Evolutionary conservation across 2,329 filamentous ascomycete genomes (phyloP).

Genomic region (Capronia epimyces): DNA sequence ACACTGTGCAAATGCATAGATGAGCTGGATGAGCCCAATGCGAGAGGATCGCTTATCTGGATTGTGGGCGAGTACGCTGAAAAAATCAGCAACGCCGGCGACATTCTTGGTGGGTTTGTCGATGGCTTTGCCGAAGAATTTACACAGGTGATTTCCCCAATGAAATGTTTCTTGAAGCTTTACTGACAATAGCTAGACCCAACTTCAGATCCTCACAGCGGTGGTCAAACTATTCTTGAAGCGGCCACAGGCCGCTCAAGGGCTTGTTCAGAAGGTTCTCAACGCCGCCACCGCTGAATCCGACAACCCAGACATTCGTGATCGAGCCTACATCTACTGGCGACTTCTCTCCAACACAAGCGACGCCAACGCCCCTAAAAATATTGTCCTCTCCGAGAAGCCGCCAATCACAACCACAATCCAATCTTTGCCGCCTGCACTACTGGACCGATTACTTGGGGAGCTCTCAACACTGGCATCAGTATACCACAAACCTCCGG

Average conservation of each 20-base stretch:
- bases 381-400: conserved; percentile 86
- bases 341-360: conserved; percentile 74
- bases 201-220: conserved; percentile 93
- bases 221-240: conserved; percentile 97
- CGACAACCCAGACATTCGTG: conserved; percentile 95
- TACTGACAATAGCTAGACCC: conserved; percentile 57
- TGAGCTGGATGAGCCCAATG: conserved; percentile 89
- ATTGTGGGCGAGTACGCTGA: conserved; percentile 98
- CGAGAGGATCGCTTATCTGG: conserved; percentile 89
- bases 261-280: conserved; percentile 87
- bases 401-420: conserved; percentile 93
- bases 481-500: conserved; percentile 96
- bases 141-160: conserved; percentile 61
- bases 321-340: conserved; percentile 98
- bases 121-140: conserved; percentile 95
- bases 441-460: conserved; percentile 82
- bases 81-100: conserved; percentile 97
- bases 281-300: conserved; percentile 89
- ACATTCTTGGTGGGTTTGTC: conserved; percentile 85
- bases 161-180: not conserved
- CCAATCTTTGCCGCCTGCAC: conserved; percentile 71
- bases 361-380: conserved; percentile 86
- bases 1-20: conserved; percentile 95
- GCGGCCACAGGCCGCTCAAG: conserved; percentile 86
- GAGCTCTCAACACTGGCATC: conserved; percentile 94